These are phyloP conservation scores for Diplosphaera chodatii DNA, from an alignment of 139 green algal species.

Conservation along the genomic window DNA sequence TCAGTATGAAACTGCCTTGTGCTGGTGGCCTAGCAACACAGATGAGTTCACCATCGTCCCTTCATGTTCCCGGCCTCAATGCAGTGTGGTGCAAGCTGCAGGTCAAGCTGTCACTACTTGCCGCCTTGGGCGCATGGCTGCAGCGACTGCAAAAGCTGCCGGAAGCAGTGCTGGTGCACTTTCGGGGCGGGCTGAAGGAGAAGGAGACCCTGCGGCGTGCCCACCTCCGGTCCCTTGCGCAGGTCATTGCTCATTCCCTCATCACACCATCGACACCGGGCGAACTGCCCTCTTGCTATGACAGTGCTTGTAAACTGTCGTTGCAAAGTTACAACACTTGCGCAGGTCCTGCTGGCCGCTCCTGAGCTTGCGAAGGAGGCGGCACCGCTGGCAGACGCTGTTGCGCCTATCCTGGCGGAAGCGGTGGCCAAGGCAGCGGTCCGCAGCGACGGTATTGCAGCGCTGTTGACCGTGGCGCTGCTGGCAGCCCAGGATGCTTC, in stretches of 20 bases:
- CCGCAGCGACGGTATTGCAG: constrained; percentile 32
- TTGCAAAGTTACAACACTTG: no score
- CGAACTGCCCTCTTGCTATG: no score
- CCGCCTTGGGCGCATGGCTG: constrained; percentile 45
- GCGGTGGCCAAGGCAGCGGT: constrained; percentile 39
- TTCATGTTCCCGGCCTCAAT: no score
- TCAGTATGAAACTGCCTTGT: background rate
- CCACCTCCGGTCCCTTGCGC: constrained; percentile 19
- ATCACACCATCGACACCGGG: no score
- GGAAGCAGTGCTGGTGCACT: background rate
- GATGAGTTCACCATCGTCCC: no score
- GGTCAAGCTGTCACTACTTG: constrained; percentile 33
- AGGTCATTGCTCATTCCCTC: no score
- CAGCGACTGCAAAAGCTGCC: constrained; percentile 9
- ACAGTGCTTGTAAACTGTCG: no score
- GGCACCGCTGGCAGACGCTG: constrained; percentile 7
- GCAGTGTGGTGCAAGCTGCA: background rate
- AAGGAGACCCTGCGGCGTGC: constrained; percentile 31
- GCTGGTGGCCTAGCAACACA: no score
- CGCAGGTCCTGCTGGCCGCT: constrained; percentile 14
- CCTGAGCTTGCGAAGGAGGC: background rate
- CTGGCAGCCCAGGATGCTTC: constrained; percentile 22
- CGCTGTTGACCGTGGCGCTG: constrained; percentile 27
- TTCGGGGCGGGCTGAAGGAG: constrained; percentile 29
- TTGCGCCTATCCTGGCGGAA: constrained; percentile 38